Evolutionary conservation across 257 asterid genomes (phyloP).

Genomic region (Penstemon eatonii): DNA sequence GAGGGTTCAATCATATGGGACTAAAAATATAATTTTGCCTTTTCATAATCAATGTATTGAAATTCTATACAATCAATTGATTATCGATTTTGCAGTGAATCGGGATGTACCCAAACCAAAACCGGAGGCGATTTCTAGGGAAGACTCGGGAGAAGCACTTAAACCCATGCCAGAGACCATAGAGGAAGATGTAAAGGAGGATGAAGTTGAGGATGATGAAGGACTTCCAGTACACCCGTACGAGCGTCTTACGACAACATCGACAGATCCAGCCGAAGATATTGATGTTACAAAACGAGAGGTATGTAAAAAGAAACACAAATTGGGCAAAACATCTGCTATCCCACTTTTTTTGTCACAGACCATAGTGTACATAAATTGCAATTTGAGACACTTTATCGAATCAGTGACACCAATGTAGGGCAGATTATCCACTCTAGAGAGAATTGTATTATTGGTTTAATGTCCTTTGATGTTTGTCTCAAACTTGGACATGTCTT

Average conservation of each 20-base stretch:
- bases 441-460: too few species aligned
- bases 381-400: too few species aligned
- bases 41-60: background rate
- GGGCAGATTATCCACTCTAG: too few species aligned
- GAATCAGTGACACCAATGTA: too few species aligned
- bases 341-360: too few species aligned
- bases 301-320: constrained; percentile 41
- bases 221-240: constrained; percentile 71
- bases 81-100: constrained; percentile 42
- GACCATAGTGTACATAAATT: too few species aligned
- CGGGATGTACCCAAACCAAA: constrained; percentile 49
- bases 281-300: constrained; percentile 91
- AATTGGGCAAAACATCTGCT: too few species aligned
- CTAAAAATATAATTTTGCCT: background rate
- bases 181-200: constrained; percentile 84
- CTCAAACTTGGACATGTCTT: constrained; percentile 9
- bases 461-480: background rate
- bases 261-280: constrained; percentile 69
- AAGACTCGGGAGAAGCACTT: constrained; percentile 57
- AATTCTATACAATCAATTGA: background rate
- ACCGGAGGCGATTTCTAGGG: constrained; percentile 51
- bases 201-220: constrained; percentile 85
- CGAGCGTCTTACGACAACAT: constrained; percentile 69
- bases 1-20: too few species aligned
- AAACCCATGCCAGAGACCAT: constrained; percentile 80